Evolutionary conservation across 2,329 filamentous ascomycete genomes (phyloP).

Genomic region (Endoconidiophora polonica): DNA sequence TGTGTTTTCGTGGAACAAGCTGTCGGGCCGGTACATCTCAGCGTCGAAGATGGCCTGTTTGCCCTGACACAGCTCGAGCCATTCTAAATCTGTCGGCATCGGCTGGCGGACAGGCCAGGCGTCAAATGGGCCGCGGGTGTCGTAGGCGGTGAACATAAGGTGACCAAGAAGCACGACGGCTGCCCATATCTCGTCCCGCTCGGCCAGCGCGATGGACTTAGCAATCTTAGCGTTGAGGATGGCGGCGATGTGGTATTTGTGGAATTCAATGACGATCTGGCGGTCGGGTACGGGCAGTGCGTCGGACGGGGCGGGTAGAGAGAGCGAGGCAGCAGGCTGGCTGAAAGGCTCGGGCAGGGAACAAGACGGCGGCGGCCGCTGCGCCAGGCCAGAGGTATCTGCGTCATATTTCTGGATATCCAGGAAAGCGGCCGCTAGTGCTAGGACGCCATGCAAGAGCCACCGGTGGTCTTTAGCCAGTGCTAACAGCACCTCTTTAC

Average conservation of each 20-base stretch:
- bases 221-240: constrained; percentile 31
- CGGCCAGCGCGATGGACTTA: constrained; percentile 14
- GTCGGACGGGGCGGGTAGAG: no score
- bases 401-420: constrained; percentile 3
- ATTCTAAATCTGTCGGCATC: constrained; percentile 32
- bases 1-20: constrained; percentile 25
- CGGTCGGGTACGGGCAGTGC: constrained; percentile 13
- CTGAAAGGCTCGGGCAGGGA: no score
- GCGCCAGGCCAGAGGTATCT: no score
- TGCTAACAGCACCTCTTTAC: constrained; percentile 5
- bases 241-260: constrained; percentile 30
- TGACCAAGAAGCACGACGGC: constrained; percentile 30
- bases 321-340: no score
- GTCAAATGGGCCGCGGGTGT: constrained; percentile 25
- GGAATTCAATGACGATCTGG: constrained; percentile 23
- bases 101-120: constrained; percentile 38
- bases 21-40: constrained; percentile 30
- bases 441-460: constrained; percentile 7
- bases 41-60: constrained; percentile 38
- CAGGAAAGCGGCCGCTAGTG: constrained; percentile 13
- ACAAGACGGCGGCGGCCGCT: constrained; percentile 7
- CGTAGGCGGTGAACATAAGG: constrained; percentile 28
- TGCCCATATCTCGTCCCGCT: constrained; percentile 32
- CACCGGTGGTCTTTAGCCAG: constrained; percentile 15
- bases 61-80: constrained; percentile 39